A percentile compares a stretch with the other conserved stretches of the same genome.
Evolutionary conservation across 805 yeast genomes (phyloP).

Genomic region (Sungouiozyma intestinalis): DNA sequence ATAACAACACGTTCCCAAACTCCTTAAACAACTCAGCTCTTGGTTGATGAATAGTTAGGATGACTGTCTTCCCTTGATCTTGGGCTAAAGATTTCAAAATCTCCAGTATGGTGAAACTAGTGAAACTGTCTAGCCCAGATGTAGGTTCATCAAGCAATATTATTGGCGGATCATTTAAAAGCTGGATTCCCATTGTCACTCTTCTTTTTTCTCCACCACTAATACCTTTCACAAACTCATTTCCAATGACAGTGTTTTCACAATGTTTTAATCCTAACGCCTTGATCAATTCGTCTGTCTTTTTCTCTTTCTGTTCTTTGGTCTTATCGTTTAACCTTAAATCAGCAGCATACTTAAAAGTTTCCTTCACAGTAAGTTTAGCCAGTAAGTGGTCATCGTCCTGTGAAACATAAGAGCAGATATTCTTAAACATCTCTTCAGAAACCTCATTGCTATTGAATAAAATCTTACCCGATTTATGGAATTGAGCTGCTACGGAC

Average conservation of each 20-base stretch:
- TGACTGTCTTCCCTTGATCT: conserved; percentile 51
- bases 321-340: conserved; percentile 44
- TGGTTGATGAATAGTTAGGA: conserved; percentile 80
- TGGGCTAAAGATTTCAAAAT: conserved; percentile 47
- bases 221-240: conserved; percentile 52
- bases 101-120: conserved; percentile 56
- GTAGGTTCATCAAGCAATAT: conserved; percentile 81
- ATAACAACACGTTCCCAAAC: conserved; percentile 62
- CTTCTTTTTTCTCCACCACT: conserved; percentile 89
- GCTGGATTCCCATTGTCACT: conserved; percentile 71
- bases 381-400: conserved; percentile 67
- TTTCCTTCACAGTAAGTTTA: conserved; percentile 67
- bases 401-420: conserved; percentile 73
- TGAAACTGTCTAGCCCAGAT: conserved; percentile 75
- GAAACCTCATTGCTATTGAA: conserved; percentile 35
- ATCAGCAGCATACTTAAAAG: conserved; percentile 60
- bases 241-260: conserved; percentile 62
- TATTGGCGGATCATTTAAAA: conserved; percentile 61
- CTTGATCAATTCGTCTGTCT: conserved; percentile 49
- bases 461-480: conserved; percentile 33
- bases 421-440: conserved; percentile 27
- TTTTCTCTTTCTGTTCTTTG: conserved; percentile 34
- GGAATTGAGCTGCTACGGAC: conserved; percentile 22
- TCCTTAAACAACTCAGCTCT: conserved; percentile 49
- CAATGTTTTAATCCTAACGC: conserved; percentile 65